Percentiles rank a stretch among this genome's conserved stretches.
phyloP scores from a whole-genome alignment of 2,329 filamentous ascomycete genomes.

The Talaromyces sp. region DNA sequence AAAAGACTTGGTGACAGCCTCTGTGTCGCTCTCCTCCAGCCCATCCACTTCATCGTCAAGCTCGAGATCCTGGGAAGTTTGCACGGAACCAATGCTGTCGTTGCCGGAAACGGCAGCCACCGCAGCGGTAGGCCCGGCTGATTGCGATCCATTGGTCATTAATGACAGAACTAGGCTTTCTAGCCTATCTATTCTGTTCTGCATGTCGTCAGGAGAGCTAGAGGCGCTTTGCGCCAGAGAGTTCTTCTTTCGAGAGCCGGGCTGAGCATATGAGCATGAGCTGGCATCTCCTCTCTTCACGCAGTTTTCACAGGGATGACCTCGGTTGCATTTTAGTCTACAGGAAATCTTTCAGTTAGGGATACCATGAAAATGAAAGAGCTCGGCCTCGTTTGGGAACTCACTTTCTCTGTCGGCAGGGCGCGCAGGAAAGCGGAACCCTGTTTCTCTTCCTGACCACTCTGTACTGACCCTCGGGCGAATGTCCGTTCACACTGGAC shows the following conservation, averaged over 20 bases:
- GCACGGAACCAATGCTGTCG: conserved; percentile 32
- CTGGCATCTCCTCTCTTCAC: conserved; percentile 75
- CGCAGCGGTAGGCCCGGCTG: conserved; percentile 54
- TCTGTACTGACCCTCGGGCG: conserved; percentile 78
- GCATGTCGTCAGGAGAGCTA: conserved; percentile 85
- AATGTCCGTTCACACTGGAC: conserved; percentile 66
- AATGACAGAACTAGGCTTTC: conserved; percentile 87
- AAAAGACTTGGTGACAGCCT: conserved; percentile 65
- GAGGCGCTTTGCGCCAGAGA: conserved; percentile 48
- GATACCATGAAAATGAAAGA: conserved; percentile 2
- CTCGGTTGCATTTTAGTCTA: conserved; percentile 86
- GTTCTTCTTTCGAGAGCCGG: conserved; percentile 65
- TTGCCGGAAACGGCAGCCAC: conserved; percentile 48
- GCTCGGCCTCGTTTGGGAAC: conserved; percentile 21
- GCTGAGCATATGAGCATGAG: conserved; percentile 76
- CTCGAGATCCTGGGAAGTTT: conserved; percentile 30
- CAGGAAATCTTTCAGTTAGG: conserved; percentile 12
- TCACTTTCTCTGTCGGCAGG: conserved; percentile 88
- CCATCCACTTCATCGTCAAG: conserved; percentile 53
- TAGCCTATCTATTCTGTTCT: conserved; percentile 91
- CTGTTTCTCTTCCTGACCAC: conserved; percentile 89
- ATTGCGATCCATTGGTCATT: conserved; percentile 79
- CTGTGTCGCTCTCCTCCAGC: conserved; percentile 61
- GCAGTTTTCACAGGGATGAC: conserved; percentile 89
- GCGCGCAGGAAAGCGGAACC: conserved; percentile 83